Evolutionary conservation across 2,329 filamentous ascomycete genomes (phyloP), one percentile per base, ranked within the genome.

Genomic region (Mycosphaerella arachidis): DNA sequence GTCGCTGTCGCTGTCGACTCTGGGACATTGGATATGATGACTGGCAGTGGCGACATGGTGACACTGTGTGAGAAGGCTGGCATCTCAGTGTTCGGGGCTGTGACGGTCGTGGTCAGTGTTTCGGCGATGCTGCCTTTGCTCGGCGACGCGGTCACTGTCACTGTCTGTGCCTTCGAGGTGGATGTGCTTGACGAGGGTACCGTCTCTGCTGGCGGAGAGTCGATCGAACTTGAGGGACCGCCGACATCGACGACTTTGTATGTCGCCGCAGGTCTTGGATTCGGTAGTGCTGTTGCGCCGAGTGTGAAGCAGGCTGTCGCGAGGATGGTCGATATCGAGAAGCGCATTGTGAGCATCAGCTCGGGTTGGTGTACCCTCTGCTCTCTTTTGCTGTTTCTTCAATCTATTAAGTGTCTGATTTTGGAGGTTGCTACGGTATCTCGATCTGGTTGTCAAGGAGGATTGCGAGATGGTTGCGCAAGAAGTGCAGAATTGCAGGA

Each of bases 171-270:
- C 12, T 48, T 51, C 29, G 55, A 35, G 2, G 45, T 35, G 35
- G 59, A 45, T 24, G 55, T 59, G 16, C 55, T 48, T n/a, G 62
- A 63, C 56, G 53, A 46, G 29, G 53, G 58, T 30, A 63, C 27
- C 20, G 57, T 55, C 10, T 59, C 46, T 24, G 55, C 43, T 50
- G 31, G 31, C 13, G 55, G 53, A 5, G 65, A 63, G 10, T 56
- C 59, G 18, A 63, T 52, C 27, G 60, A 55, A 16, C 48, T 57
- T 9, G 67, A 62, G 45, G 66, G 62, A 18, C 62, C 57, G 50
- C 64, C 69, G 45, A 71, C 70, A 57, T 72, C 63, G 52, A 72
- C 70, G 24, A 72, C 69, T 27, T 67, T 66, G 56, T 71, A 72
- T 52, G 66, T 69, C 35, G 65, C 58, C 48, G 59, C 61, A 5